Evolutionary conservation across 495 filamentous ascomycete genomes (phyloP), one percentile per base, ranked within the genome.

Genomic region (Aspergillus cavernicola): DNA sequence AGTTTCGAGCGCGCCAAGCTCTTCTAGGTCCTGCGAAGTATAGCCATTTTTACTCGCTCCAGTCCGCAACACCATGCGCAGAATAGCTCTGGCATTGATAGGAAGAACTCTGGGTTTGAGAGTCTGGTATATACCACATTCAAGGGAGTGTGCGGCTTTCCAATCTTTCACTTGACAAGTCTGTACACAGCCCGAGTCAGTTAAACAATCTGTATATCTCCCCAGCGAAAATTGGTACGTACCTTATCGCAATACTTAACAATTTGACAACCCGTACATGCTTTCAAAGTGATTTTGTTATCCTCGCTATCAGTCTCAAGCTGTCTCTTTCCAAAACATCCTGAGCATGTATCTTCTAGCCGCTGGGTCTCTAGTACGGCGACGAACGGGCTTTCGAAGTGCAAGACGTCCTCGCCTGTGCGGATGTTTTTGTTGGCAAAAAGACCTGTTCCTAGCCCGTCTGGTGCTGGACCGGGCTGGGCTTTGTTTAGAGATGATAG

Each of bases 161-260:
- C 84, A 89, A 33, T 84, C 75, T 49, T 70, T 71, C 12, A 69
- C 59, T 71, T 88, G 85, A 59, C 85, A 89, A 2, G 63, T 60
- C 85, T 88, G 16, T 36, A n/a, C 15, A 36, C 6, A 41, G 10
- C 9, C 19, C 19, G 38, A 29, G 26, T 61, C 35, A 61, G 63
- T 22, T 10, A 22, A 20, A 22, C 19, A 28, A 28, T 5, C 32
- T 38, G 15, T 6, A 8, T 22, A n/a, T 15, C 28, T 28, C 16
- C 16, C 20, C 18, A 26, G 18, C 32, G 5, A 56, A 32, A 18
- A 41, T 16, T 10, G 11, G 29, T 35, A 68, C 73, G 43, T 57
- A 86, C 83, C 74, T 81, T 82, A 41, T 78, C 76, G 63, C 87
- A 90, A 64, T 87, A 90, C 51, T 74, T 79, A 0, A 83, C 78